Conservation (phyloP, 1,284 basidiomycete genomes). For the Trichosporon faecale region DNA sequence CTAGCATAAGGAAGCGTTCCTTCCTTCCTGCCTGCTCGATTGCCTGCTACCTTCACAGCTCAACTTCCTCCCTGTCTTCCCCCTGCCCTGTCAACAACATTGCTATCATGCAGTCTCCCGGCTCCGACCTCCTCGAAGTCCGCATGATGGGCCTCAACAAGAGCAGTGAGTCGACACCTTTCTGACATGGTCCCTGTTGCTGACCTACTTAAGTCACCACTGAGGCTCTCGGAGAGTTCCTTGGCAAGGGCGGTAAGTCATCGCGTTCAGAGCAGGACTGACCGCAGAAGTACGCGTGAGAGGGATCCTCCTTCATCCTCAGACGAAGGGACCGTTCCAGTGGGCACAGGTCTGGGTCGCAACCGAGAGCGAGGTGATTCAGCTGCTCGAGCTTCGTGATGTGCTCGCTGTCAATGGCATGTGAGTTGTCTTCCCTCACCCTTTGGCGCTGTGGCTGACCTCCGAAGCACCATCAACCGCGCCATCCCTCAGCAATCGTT, state of each 20-base stretch:
- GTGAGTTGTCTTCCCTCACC: slow-evolving; percentile 26
- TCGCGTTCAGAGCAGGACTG: neutral
- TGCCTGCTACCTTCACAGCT: neutral
- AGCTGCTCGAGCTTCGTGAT: slow-evolving; percentile 34
- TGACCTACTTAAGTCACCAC: slow-evolving; percentile 32
- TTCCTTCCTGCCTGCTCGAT: slow-evolving; percentile 10
- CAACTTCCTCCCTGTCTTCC: neutral
- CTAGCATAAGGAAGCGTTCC: neutral
- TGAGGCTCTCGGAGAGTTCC: slow-evolving; percentile 36
- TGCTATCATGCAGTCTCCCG: slow-evolving; percentile 10
- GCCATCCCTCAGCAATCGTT: slow-evolving; percentile 6
- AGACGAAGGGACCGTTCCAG: slow-evolving; percentile 24
- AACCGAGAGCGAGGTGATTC: slow-evolving; percentile 33
- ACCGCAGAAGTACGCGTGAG: slow-evolving; percentile 28
- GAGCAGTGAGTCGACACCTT: slow-evolving; percentile 11
- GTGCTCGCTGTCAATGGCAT: slow-evolving; percentile 35
- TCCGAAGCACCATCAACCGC: slow-evolving; percentile 20
- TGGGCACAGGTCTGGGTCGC: slow-evolving; percentile 44
- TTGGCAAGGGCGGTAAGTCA: slow-evolving; percentile 33
- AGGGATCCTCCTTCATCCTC: slow-evolving; percentile 33
- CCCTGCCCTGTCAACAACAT: neutral
- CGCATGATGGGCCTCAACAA: slow-evolving; percentile 33
- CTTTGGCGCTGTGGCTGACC: slow-evolving; percentile 8
- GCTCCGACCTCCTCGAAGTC: slow-evolving; percentile 26
- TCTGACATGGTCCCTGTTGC: neutral